Percentiles rank a stretch among this genome's conserved stretches.
Evolutionary conservation across 2,329 filamentous ascomycete species (phyloP).

Genomic region (Stachybotrys echinatus): DNA sequence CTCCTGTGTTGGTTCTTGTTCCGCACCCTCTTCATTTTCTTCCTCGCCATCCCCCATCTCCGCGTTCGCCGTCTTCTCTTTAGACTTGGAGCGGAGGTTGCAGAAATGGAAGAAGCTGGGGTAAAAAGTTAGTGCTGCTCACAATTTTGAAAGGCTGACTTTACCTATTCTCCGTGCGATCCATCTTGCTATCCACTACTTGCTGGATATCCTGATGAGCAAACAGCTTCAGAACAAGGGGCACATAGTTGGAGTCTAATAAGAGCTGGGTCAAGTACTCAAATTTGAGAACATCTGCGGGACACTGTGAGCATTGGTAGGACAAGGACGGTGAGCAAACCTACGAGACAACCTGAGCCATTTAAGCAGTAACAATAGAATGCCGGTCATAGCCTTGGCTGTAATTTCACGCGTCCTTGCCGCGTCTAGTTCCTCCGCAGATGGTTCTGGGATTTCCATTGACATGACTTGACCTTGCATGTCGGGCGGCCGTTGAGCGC

Average conservation of each 20-base stretch:
- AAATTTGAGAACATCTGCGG: conserved; percentile 81
- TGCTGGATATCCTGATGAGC: conserved; percentile 92
- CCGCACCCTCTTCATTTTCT: conserved; percentile 16
- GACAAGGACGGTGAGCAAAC: conserved; percentile 21
- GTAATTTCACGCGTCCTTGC: conserved; percentile 80
- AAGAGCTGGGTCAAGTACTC: conserved; percentile 93
- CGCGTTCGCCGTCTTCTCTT: conserved; percentile 22
- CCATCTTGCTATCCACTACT: conserved; percentile 78
- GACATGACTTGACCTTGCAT: conserved; percentile 22
- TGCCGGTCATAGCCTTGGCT: conserved; percentile 86
- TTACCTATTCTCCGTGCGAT: conserved; percentile 76
- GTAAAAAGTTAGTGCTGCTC: neutral
- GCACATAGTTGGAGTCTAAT: conserved; percentile 91
- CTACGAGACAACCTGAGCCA: conserved; percentile 94
- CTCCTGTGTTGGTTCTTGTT: conserved; percentile 28
- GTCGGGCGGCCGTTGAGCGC: conserved; percentile 22
- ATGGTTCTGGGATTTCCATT: conserved; percentile 39
- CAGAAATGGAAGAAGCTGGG: conserved; percentile 87
- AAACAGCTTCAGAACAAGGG: conserved; percentile 86
- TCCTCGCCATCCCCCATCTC: conserved; percentile 12
- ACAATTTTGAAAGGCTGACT: no score
- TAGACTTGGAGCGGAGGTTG: conserved; percentile 57
- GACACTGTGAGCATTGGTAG: conserved; percentile 9
- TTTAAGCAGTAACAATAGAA: conserved; percentile 81
- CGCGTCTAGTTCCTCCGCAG: conserved; percentile 75